Percentiles rank a stretch among this genome's conserved stretches.
phyloP scores from a whole-genome alignment of 1,284 basidiomycete genomes.

The Sparassis latifolia region DNA sequence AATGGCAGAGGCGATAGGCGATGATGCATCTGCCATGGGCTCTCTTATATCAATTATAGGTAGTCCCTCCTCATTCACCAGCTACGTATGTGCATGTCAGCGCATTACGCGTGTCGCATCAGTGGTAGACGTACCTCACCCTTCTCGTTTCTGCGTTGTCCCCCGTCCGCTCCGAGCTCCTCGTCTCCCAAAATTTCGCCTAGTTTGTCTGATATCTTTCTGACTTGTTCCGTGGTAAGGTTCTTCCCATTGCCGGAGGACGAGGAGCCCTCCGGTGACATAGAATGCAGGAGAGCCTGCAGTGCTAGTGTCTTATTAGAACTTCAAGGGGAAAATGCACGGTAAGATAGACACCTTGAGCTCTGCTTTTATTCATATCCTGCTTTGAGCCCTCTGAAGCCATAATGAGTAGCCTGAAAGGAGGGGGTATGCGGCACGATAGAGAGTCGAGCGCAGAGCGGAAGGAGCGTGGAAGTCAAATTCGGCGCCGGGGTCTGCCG shows the following conservation, averaged over 20 bases:
- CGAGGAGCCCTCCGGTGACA: conserved; percentile 29
- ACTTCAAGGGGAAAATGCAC: conserved; percentile 3
- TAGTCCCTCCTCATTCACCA: conserved; percentile 69
- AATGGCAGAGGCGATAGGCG: conserved; percentile 7
- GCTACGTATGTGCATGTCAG: conserved; percentile 30
- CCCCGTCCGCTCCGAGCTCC: conserved; percentile 18
- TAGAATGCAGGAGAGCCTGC: conserved; percentile 43
- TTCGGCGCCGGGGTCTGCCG: conserved; percentile 13
- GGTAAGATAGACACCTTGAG: conserved; percentile 22
- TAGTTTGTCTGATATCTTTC: conserved; percentile 53
- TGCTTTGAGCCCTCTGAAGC: conserved; percentile 14
- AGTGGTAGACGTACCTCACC: conserved; percentile 48
- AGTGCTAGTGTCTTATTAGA: conserved; percentile 33
- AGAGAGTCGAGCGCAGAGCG: too few species aligned
- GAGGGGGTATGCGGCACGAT: too few species aligned
- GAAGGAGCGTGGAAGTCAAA: too few species aligned
- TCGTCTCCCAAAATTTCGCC: conserved; percentile 52
- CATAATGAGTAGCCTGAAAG: conserved; percentile 3
- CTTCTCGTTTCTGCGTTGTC: conserved; percentile 40
- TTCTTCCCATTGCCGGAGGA: conserved; percentile 24
- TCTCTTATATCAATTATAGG: conserved; percentile 77
- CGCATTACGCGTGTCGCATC: conserved; percentile 1
- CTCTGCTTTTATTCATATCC: conserved; percentile 25
- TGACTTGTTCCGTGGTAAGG: conserved; percentile 42
- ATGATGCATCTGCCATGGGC: conserved; percentile 29